phyloP scores from a whole-genome alignment of 2,329 filamentous ascomycete species.

The Pseudogymnoascus sp. region DNA sequence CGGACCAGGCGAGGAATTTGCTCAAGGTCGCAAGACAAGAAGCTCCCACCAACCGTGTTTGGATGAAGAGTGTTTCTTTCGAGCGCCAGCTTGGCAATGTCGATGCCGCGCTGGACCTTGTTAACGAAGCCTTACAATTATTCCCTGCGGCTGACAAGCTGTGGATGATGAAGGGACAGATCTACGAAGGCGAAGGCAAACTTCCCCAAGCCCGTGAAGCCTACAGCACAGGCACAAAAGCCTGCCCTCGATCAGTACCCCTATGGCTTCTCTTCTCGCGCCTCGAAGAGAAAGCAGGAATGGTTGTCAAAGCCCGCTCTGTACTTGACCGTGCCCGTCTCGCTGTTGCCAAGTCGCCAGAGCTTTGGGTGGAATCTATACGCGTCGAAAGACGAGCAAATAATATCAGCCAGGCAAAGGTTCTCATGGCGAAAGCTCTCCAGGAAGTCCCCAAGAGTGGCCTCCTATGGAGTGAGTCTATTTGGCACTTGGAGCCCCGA shows the following conservation, averaged over 20 bases:
- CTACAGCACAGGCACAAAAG: constrained; percentile 79
- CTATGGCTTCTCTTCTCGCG: constrained; percentile 85
- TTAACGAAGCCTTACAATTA: constrained; percentile 74
- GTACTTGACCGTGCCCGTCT: constrained; percentile 87
- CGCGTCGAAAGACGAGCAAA: constrained; percentile 82
- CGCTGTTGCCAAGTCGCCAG: constrained; percentile 73
- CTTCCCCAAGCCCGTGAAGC: constrained; percentile 80
- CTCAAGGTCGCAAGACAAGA: constrained; percentile 76
- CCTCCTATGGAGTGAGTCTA: constrained; percentile 85
- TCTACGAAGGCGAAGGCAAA: constrained; percentile 79
- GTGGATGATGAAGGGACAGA: constrained; percentile 98
- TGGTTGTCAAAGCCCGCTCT: constrained; percentile 83
- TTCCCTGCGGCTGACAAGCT: constrained; percentile 83
- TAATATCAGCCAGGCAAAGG: constrained; percentile 75
- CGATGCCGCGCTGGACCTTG: constrained; percentile 77
- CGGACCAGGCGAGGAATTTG: constrained; percentile 72
- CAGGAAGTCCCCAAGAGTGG: constrained; percentile 87
- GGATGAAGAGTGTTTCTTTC: constrained; percentile 92
- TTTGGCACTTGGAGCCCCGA: constrained; percentile 85
- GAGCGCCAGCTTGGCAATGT: constrained; percentile 75
- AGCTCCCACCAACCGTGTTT: constrained; percentile 90
- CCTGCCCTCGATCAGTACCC: constrained; percentile 72
- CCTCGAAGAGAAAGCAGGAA: constrained; percentile 76
- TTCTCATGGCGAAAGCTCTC: constrained; percentile 84
- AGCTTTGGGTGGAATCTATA: constrained; percentile 90